A percentile compares a stretch with the other conserved stretches of the same genome.
Conservation (phyloP, 148 eudicot species). For the Fagopyrum homotropicum region DNA sequence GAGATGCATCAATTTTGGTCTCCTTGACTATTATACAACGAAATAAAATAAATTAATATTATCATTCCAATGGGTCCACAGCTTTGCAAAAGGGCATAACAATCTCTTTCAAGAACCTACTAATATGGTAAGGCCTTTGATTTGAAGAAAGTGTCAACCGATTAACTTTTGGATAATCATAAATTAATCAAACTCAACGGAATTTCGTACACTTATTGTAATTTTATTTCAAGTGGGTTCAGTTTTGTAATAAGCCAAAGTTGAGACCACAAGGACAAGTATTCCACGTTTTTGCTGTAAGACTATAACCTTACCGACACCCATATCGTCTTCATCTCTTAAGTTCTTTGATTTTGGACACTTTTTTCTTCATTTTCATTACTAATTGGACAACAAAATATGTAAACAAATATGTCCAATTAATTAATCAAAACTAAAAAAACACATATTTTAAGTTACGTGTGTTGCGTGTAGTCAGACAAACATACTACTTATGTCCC, state of each 20-base stretch:
- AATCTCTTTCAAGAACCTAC: not conserved
- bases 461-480: too few species aligned
- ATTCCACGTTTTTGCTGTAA: not conserved
- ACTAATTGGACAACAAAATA: too few species aligned
- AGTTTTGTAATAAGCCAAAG: not conserved
- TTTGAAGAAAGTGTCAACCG: not conserved
- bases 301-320: slow-evolving; percentile 1
- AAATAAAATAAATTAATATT: not conserved
- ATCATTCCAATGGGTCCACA: not conserved
- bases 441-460: too few species aligned
- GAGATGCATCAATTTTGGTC: not conserved
- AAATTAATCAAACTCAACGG: not conserved
- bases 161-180: not conserved
- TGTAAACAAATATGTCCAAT: too few species aligned
- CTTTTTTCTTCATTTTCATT: not conserved
- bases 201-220: not conserved
- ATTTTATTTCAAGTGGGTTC: not conserved
- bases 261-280: not conserved
- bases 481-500: too few species aligned
- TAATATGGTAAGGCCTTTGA: not conserved
- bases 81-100: not conserved
- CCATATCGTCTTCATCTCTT: not conserved
- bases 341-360: slow-evolving; percentile 9
- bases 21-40: not conserved
- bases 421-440: too few species aligned